Percentiles rank a stretch among this genome's conserved stretches.
phyloP scores from a whole-genome alignment of 106 monocot species.

The Dendrobium chrysotoxum region DNA sequence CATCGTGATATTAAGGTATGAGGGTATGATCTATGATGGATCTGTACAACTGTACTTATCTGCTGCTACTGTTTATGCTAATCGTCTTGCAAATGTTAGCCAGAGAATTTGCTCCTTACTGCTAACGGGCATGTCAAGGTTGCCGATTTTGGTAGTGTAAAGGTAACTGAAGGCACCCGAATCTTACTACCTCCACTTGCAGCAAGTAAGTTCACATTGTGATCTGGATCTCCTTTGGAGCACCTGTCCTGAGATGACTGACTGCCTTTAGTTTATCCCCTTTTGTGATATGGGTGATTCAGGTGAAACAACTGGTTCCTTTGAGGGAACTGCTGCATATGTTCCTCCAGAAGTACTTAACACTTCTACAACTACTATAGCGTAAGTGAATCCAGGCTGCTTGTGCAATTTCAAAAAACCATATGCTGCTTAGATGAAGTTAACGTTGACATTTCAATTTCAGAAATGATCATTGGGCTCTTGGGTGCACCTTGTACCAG shows the following conservation, averaged over 20 bases:
- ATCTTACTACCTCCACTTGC: slow-evolving; percentile 43
- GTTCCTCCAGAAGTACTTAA: slow-evolving; percentile 92
- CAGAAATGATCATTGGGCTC: slow-evolving; percentile 98
- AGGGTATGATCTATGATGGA: slow-evolving; percentile 16
- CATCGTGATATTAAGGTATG: slow-evolving; percentile 75
- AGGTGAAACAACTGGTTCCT: slow-evolving; percentile 76
- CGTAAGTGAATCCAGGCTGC: slow-evolving; percentile 36
- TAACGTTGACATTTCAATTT: slow-evolving; percentile 3
- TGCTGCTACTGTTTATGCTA: slow-evolving; percentile 4
- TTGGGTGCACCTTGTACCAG: slow-evolving; percentile 97
- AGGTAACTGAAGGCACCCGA: slow-evolving; percentile 32
- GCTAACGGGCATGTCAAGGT: slow-evolving; percentile 61
- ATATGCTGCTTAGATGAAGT: slow-evolving; percentile 1
- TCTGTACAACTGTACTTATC: not conserved
- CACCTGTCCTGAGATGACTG: not conserved
- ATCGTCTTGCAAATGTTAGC: slow-evolving; percentile 35
- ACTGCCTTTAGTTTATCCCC: not conserved
- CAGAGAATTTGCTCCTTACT: slow-evolving; percentile 77
- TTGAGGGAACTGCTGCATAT: slow-evolving; percentile 96
- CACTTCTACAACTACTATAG: slow-evolving; percentile 67
- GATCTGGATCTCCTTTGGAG: not conserved
- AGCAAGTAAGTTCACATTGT: slow-evolving; percentile 34
- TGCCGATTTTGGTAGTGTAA: slow-evolving; percentile 76
- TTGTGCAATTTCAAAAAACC: not conserved
- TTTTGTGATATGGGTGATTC: slow-evolving; percentile 10